Conservation (phyloP, 331 rosid species). For the Cydonia oblonga region DNA sequence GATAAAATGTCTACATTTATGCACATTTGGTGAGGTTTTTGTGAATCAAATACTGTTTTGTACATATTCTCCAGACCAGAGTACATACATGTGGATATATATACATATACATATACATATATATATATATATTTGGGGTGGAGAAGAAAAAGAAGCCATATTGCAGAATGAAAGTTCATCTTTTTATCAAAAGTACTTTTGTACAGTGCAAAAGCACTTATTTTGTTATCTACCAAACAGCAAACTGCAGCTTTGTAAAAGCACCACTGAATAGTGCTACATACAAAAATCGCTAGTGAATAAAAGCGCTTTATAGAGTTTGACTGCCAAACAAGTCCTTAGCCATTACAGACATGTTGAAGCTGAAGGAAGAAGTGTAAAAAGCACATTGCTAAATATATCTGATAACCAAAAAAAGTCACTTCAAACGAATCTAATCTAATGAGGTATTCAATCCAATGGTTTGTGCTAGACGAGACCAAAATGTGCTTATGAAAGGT, state of each 20-base stretch:
- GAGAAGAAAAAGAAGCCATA: constrained; percentile 14
- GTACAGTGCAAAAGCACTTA: no score
- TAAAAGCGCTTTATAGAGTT: no score
- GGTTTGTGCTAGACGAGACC: background rate
- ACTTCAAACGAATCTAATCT: background rate
- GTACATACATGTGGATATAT: background rate
- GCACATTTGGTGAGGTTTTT: constrained; percentile 15
- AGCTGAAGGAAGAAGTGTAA: background rate
- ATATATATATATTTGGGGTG: background rate
- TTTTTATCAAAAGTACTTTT: no score
- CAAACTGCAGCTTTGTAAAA: no score
- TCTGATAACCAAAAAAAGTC: no score
- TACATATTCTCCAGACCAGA: constrained; percentile 24
- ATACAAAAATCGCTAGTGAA: no score
- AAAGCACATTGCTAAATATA: background rate
- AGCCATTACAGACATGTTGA: background rate
- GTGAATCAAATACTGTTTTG: constrained; percentile 20
- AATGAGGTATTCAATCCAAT: background rate
- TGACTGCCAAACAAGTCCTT: background rate
- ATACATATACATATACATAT: background rate
- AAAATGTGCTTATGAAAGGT: background rate
- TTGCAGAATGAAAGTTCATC: background rate
- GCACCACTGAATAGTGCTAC: no score
- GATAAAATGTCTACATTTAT: constrained; percentile 5
- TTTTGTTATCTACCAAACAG: no score